Evolutionary conservation across 495 filamentous ascomycete genomes (phyloP).

Genomic region (Chaetomium cochliodes): DNA sequence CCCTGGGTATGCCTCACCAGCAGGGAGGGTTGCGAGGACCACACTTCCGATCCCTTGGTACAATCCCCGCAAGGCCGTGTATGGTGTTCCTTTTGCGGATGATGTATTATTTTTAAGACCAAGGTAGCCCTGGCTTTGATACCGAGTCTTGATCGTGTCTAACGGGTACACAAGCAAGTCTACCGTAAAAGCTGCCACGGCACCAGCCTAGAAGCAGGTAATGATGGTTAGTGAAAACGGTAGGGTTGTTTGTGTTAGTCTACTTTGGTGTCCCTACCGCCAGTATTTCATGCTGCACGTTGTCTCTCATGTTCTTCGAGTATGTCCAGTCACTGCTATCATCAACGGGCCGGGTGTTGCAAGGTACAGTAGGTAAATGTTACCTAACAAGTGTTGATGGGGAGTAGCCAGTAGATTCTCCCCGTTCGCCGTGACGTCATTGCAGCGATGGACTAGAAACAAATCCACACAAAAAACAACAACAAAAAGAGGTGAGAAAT

Average conservation of each 20-base stretch:
- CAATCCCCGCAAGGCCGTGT: constrained; percentile 60
- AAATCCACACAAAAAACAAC: no score
- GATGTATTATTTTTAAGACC: constrained; percentile 36
- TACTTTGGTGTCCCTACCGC: background rate
- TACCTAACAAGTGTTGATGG: no score
- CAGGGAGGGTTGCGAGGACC: constrained; percentile 81
- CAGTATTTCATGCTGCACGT: background rate
- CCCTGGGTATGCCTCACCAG: constrained; percentile 52
- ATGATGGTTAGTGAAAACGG: background rate
- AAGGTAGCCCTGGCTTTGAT: constrained; percentile 71
- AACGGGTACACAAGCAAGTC: constrained; percentile 80
- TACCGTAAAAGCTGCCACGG: constrained; percentile 73
- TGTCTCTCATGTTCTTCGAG: background rate
- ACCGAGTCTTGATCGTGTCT: constrained; percentile 81
- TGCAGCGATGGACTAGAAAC: no score
- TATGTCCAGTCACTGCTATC: no score
- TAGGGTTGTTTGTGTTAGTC: background rate
- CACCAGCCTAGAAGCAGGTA: constrained; percentile 60
- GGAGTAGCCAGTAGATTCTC: no score
- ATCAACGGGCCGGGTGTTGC: no score
- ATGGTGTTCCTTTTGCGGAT: constrained; percentile 42
- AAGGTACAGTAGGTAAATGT: no score
- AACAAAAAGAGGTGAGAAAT: no score
- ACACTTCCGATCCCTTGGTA: constrained; percentile 91
- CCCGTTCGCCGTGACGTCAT: no score